These are phyloP conservation scores for Carpinus fangiana DNA, from an alignment of 306 rosid species.

Conservation along the genomic window DNA sequence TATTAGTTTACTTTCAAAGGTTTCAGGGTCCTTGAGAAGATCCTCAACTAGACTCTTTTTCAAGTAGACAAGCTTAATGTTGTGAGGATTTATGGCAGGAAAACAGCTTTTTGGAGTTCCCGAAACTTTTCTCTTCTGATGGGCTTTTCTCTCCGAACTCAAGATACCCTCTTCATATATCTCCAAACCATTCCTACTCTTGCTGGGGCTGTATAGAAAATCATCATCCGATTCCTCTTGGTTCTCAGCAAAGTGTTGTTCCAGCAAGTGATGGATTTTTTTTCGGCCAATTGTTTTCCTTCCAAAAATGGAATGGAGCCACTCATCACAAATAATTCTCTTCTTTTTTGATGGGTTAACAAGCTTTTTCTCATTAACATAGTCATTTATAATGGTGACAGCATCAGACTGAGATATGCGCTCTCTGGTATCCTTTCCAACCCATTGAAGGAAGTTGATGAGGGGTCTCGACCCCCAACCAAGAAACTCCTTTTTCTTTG, in stretches of 20 bases:
- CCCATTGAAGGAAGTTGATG: conserved; percentile 55
- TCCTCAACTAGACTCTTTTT: conserved; percentile 60
- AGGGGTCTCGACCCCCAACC: conserved; percentile 80
- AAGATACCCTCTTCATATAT: conserved; percentile 24
- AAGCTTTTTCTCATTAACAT: conserved; percentile 48
- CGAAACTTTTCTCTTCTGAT: conserved; percentile 26
- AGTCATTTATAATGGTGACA: conserved; percentile 50
- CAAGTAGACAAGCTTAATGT: conserved; percentile 70
- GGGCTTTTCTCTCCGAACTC: conserved; percentile 29
- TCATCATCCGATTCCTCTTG: conserved; percentile 40
- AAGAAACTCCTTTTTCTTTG: conserved; percentile 52
- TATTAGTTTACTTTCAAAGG: conserved; percentile 60
- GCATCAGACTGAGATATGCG: conserved; percentile 57
- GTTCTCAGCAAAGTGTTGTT: conserved; percentile 63
- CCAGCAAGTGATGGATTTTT: conserved; percentile 62
- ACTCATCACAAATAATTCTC: conserved; percentile 57
- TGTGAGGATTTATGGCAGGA: conserved; percentile 63
- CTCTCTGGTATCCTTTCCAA: conserved; percentile 53
- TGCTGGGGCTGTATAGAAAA: conserved; percentile 33
- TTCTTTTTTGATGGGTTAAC: conserved; percentile 59
- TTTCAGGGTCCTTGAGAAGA: conserved; percentile 52
- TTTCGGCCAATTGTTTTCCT: conserved; percentile 58
- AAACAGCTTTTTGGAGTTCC: conserved; percentile 57
- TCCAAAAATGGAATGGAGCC: conserved; percentile 62
- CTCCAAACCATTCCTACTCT: conserved; percentile 29